phyloP scores from a whole-genome alignment of 768 basidiomycete species.

The Ephemerocybe angulata region DNA sequence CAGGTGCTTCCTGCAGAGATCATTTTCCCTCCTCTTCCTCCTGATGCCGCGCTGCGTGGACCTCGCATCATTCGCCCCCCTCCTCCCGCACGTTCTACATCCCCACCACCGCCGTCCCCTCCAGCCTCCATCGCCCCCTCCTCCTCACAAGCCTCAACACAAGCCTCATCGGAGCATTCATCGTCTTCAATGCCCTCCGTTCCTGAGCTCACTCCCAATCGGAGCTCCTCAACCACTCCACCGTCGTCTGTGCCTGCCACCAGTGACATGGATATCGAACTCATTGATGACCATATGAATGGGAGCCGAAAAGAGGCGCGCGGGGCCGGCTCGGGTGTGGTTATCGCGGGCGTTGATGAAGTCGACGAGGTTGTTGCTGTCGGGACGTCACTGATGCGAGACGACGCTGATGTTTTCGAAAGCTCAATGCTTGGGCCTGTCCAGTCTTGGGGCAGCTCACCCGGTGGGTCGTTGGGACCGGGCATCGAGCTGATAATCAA shows the following conservation, averaged over 20 bases:
- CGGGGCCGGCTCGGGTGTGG: slow-evolving; percentile 1
- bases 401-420: slow-evolving; percentile 33
- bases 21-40: slow-evolving; percentile 71
- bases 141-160: not conserved
- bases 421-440: slow-evolving; percentile 39
- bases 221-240: slow-evolving; percentile 64
- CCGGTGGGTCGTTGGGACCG: slow-evolving; percentile 33
- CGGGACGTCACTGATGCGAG: slow-evolving; percentile 12
- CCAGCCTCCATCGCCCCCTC: slow-evolving; percentile 5
- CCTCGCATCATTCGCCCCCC: slow-evolving; percentile 12
- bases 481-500: slow-evolving; percentile 39
- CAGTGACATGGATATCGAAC: slow-evolving; percentile 35
- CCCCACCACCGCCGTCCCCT: slow-evolving; percentile 3
- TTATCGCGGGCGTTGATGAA: slow-evolving; percentile 19
- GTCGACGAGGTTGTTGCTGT: slow-evolving; percentile 12
- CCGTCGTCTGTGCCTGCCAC: slow-evolving; percentile 32
- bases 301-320: slow-evolving; percentile 11
- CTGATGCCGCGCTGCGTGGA: slow-evolving; percentile 33
- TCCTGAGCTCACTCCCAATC: slow-evolving; percentile 62
- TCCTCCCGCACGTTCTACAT: slow-evolving; percentile 22
- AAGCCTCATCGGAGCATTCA: slow-evolving; percentile 19
- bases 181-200: slow-evolving; percentile 42
- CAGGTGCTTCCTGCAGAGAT: slow-evolving; percentile 53
- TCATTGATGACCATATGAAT: slow-evolving; percentile 16
- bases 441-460: slow-evolving; percentile 40